Percentiles rank a stretch among this genome's conserved stretches.
Evolutionary conservation across 495 filamentous ascomycete species (phyloP).

Genomic region (Penicillium antarcticum): DNA sequence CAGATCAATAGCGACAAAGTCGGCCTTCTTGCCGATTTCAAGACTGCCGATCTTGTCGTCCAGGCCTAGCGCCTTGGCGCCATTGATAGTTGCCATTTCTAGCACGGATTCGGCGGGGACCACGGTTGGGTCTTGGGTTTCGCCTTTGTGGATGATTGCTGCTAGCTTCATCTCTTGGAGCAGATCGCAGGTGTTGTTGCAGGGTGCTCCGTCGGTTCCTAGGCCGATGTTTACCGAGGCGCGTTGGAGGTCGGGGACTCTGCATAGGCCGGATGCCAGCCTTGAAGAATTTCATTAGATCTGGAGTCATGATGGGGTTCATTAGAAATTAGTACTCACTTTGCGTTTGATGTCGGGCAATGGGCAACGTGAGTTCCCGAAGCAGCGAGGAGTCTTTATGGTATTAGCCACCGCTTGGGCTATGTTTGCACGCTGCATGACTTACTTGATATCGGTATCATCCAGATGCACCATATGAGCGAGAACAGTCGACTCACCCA

Average conservation of each 20-base stretch:
- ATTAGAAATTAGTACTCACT: background rate
- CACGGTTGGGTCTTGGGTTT: slow-evolving; percentile 40
- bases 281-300: slow-evolving; percentile 1
- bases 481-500: slow-evolving; percentile 35
- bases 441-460: slow-evolving; percentile 35
- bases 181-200: slow-evolving; percentile 49
- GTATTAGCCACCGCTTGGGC: background rate
- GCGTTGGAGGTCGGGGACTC: slow-evolving; percentile 36
- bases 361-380: slow-evolving; percentile 47
- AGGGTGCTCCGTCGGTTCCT: slow-evolving; percentile 50
- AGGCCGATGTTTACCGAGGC: slow-evolving; percentile 40
- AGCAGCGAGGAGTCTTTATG: slow-evolving; percentile 22
- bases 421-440: no score
- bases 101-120: slow-evolving; percentile 47
- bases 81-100: slow-evolving; percentile 52
- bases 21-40: slow-evolving; percentile 53
- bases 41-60: slow-evolving; percentile 46
- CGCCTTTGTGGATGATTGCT: slow-evolving; percentile 49
- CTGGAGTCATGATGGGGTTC: no score
- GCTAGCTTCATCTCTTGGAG: slow-evolving; percentile 52
- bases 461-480: slow-evolving; percentile 49
- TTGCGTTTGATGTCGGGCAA: slow-evolving; percentile 49
- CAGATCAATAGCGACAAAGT: slow-evolving; percentile 48
- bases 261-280: slow-evolving; percentile 46
- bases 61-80: slow-evolving; percentile 48